Evolutionary conservation across 495 filamentous ascomycete genomes (phyloP), one percentile per base, ranked within the genome.

Genomic region (Xylaria palmicola): DNA sequence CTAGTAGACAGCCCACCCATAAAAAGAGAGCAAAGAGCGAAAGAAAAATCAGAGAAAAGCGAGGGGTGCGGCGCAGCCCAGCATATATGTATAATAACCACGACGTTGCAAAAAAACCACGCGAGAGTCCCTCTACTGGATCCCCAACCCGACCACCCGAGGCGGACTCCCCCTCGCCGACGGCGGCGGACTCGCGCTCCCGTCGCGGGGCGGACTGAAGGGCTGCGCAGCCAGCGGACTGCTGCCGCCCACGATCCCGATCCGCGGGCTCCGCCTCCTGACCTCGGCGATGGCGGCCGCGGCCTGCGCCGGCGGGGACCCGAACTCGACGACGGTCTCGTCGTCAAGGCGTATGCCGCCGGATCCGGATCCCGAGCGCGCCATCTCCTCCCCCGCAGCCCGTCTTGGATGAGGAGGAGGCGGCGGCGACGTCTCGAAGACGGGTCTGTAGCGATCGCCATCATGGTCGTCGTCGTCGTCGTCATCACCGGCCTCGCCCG

Each of bases 321-420:
- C 74, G 50, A 74, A 76, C 45, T 68, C 74, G 26, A 74, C 68
- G 15, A 74, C 63, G 15, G 43, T 57, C 4, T 72, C 74, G 3
- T 68, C 65, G 1, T 52, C 49, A 15, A 75, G 62, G 27, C 59
- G 51, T 19, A 73, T 65, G 9, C 72, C 73, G 6, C 59, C 66
- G 27, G 50, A 59, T 22, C 59, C 68, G 6, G 72, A 73, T 3
- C 61, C 67, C 6, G 68, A 66, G 0, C 69, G 62, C 1, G 58
- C 24, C 71, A 73, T 73, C 12, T 67, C 43, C 54, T 75, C 69
- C 0, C 62, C 62, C 2, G 59, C 29, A 7, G 37, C 39, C n/a
- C 15, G 34, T 19, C 37, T 44, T 10, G 32, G 15, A 1, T 53
- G 34, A 17, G 59, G 50, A 12, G n/a, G n/a, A n/a, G n/a, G n/a